Conservation (phyloP, 441 rosid genomes). For the Capsella rubella region DNA sequence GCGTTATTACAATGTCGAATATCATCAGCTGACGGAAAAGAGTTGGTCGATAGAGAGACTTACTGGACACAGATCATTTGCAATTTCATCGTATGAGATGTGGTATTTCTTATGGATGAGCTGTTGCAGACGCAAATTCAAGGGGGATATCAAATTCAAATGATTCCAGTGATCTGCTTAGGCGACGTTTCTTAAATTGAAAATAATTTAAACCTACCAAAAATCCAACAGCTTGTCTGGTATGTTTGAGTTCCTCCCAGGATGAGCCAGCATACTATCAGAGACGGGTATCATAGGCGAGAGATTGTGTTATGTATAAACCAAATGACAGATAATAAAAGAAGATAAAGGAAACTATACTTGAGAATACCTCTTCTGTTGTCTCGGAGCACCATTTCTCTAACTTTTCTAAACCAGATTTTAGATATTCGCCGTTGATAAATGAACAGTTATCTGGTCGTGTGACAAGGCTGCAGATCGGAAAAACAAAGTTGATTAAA, state of each 20-base stretch:
- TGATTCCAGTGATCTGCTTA: not conserved
- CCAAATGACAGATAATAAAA: constrained; percentile 1
- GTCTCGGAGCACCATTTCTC: constrained; percentile 94
- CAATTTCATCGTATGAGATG: constrained; percentile 96
- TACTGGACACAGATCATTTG: constrained; percentile 93
- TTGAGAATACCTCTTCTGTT: constrained; percentile 72
- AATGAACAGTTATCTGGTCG: constrained; percentile 98
- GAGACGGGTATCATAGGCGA: not conserved
- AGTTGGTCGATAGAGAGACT: constrained; percentile 44
- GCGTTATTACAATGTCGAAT: constrained; percentile 9
- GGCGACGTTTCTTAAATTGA: constrained; percentile 3
- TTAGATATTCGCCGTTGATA: constrained; percentile 97
- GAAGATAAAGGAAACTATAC: constrained; percentile 15
- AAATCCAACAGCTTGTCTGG: constrained; percentile 97
- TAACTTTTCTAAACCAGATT: constrained; percentile 92
- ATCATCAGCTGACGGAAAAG: not conserved
- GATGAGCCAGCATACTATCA: constrained; percentile 84
- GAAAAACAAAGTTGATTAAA: constrained; percentile 25
- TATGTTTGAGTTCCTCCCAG: constrained; percentile 98
- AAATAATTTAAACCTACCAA: constrained; percentile 65
- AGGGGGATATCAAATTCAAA: not conserved
- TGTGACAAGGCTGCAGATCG: constrained; percentile 74
- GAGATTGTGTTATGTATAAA: constrained; percentile 18
- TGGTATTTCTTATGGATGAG: constrained; percentile 96
- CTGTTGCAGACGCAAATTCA: constrained; percentile 51